These are phyloP conservation scores for Tricholoma flavovirens DNA, from an alignment of 768 basidiomycete species.

Conservation along the genomic window DNA sequence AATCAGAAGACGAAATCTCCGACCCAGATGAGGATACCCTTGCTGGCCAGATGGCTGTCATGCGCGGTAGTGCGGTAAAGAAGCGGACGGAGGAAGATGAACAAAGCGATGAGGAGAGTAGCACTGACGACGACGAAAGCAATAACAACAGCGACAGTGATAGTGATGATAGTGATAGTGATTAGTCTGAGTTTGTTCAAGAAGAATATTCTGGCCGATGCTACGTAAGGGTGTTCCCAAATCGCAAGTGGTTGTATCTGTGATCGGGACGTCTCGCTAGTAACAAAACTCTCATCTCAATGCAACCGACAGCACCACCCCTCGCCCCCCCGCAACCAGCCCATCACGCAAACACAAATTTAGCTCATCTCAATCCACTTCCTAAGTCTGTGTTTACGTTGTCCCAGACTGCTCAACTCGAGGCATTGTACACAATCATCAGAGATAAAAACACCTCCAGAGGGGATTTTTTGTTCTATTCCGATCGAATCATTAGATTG, in stretches of 20 bases:
- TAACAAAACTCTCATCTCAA: background rate
- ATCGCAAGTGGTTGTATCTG: too few species aligned
- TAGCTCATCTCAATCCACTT: slow-evolving; percentile 38
- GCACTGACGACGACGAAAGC: slow-evolving; percentile 50
- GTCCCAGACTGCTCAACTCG: slow-evolving; percentile 87
- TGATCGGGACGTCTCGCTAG: background rate
- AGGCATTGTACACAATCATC: slow-evolving; percentile 94
- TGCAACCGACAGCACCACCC: slow-evolving; percentile 11
- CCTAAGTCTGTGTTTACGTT: slow-evolving; percentile 86
- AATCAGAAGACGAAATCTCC: slow-evolving; percentile 87
- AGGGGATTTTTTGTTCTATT: slow-evolving; percentile 96
- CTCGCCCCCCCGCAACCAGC: slow-evolving; percentile 32
- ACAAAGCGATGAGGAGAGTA: slow-evolving; percentile 47
- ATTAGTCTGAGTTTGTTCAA: background rate
- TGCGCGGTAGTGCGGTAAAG: slow-evolving; percentile 88
- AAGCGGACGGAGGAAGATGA: slow-evolving; percentile 50
- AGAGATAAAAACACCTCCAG: slow-evolving; percentile 80
- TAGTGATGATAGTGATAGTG: slow-evolving; percentile 34
- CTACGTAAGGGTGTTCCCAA: too few species aligned
- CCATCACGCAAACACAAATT: slow-evolving; percentile 26
- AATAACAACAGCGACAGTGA: slow-evolving; percentile 46
- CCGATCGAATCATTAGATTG: slow-evolving; percentile 83
- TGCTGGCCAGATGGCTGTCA: slow-evolving; percentile 96
- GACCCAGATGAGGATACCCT: slow-evolving; percentile 96
- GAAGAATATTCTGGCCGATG: too few species aligned